Evolutionary conservation across 345 rosid species (phyloP), one percentile per base, ranked within the genome.

Genomic region (Citrus reticulata): DNA sequence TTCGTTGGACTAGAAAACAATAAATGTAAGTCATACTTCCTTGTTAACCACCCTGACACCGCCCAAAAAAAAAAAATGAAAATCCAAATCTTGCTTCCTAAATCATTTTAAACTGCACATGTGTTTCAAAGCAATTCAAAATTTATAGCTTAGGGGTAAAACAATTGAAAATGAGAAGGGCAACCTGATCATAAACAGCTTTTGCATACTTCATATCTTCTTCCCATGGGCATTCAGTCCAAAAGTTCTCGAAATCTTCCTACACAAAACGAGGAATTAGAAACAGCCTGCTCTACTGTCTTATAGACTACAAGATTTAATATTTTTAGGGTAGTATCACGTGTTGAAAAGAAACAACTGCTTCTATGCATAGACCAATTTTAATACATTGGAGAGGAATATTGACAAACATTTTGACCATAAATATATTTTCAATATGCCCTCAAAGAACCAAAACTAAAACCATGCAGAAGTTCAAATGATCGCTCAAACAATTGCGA

Each of bases 191-290:
- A 72, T 98, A 95, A 46, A 93, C 96, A 81, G 90, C 88, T 74
- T 89, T 91, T 14, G 95, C 98, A 78, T 89, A 90, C 79, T 86
- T 90, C 87, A 93, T 81, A 83, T 95, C 99, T 16, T 93, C 99
- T 76, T 95, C 95, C 98, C 99, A 95, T 0, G 98, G 99, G 78
- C 98, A 93, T 73, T 90, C 92, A 20, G 93, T 87, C 99, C 98
- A 95, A 83, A 90, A 95, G 85, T 93, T 95, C 83, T 92, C 91
- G 83, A 91, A 95, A 66, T 91, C 95, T 88, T 95, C 99, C 99
- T 95, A 88, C 85, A 90, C 7, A 84, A 84, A 68, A 65, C 57
- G 37, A 77, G 69, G 66, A 71, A 84, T 84, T 78, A 88, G 73
- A 74, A 68, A 70, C 67, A 73, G 63, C 61, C 68, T 6, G 54